phyloP scores from a whole-genome alignment of 306 rosid genomes.

The Alnus glutinosa region DNA sequence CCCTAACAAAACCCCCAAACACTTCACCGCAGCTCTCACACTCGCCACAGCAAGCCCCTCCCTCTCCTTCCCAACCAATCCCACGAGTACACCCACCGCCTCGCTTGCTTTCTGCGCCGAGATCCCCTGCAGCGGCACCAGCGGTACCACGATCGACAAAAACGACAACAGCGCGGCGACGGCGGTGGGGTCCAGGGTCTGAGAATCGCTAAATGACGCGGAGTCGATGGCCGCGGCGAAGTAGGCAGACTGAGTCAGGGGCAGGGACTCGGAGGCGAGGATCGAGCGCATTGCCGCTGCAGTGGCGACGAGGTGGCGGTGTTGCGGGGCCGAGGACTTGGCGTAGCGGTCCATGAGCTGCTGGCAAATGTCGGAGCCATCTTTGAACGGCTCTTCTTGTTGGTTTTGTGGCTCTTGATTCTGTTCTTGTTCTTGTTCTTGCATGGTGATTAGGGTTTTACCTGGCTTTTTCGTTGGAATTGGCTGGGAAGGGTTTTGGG shows the following conservation, averaged over 20 bases:
- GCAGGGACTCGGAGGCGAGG: constrained; percentile 67
- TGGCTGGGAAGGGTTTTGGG: background rate
- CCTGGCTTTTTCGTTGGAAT: background rate
- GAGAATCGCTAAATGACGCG: constrained; percentile 25
- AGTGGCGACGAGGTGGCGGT: constrained; percentile 84
- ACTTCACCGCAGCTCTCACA: constrained; percentile 72
- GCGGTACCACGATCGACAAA: constrained; percentile 61
- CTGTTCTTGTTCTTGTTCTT: constrained; percentile 25
- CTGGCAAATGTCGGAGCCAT: constrained; percentile 64
- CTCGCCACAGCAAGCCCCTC: constrained; percentile 53
- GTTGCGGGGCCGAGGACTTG: constrained; percentile 81
- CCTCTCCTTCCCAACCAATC: constrained; percentile 43
- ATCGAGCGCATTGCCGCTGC: constrained; percentile 77
- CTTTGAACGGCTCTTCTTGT: constrained; percentile 40
- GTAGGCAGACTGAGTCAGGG: constrained; percentile 65
- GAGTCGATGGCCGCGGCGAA: constrained; percentile 71
- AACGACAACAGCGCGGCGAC: constrained; percentile 68
- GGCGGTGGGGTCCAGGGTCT: constrained; percentile 53
- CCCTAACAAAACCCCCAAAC: constrained; percentile 72
- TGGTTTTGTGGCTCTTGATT: constrained; percentile 13
- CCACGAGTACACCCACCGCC: constrained; percentile 47
- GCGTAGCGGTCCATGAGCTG: constrained; percentile 91
- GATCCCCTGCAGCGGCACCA: constrained; percentile 44
- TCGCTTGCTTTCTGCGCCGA: constrained; percentile 45
- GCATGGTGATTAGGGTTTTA: constrained; percentile 41